Base-by-base conservation (phyloP, 164 flowering plant species). In the Vitis rupestris region DNA sequence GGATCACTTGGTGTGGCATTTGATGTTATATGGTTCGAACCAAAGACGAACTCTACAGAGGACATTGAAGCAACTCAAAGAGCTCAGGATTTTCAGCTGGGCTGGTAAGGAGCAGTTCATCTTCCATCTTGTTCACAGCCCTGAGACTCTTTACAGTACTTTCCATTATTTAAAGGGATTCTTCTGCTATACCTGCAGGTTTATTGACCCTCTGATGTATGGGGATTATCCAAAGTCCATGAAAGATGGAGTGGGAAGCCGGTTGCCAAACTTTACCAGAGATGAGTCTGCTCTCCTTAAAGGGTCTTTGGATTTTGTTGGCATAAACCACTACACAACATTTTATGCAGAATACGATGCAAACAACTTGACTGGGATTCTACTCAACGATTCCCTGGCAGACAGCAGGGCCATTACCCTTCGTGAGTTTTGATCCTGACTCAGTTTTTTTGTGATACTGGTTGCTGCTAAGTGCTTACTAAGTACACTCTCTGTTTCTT, bases 241-340 rank as follows among this genome's bases (percentile, higher is more conserved):
- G 99, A 87, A 80, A 75, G 74, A 30, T 11, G 80, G 93, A 69
- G 94, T 86, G 0, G 96, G 97, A 69, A 73, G 27, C 56, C 78
- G 99, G 6, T 76, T 95, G 68, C 99, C 99, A 11, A 83, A 12
- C 31, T 95, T 95, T 73, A 55, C 97, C 1, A 27, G 58, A 48
- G 76, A 77, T 11, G 83, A 95, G 73, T 66, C 86, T 56, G 73
- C 84, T 55, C 77, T 85, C 54, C 65, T 93, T 5, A 93, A 88
- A 70, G 98, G 98, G 2, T 88, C 97, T 1, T 74, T 84, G 55
- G 98, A 95, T 75, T 95, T 91, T 76, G 89, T 94, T 3, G 99
- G 99, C 8, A 86, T 94, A 17, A 94, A 94, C 81, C 98, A 94
- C 81, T 95, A 95, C 76, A 95, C 99, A 1, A 93, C 99, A 2